Base-by-base conservation (phyloP, 129 eudicot species). In the Lonicera japonica region DNA sequence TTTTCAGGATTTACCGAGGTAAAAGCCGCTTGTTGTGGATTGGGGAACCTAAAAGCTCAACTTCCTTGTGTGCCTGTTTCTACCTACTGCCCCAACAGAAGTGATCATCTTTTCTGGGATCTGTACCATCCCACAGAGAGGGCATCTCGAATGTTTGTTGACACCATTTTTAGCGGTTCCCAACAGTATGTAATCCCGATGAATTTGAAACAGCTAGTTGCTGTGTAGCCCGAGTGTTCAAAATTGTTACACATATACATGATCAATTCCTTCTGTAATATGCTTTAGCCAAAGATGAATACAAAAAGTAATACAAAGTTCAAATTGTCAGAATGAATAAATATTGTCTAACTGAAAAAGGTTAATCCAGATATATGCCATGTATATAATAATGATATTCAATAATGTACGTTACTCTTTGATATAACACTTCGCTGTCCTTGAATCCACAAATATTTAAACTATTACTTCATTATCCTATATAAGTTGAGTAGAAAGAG, bases 1-100 rank as follows among this genome's bases (percentile, higher is more conserved):
- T 64, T 60, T 72, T 52, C 65, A 89, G 97, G 97, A 46, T 78
- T 89, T 55, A 82, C 69, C 0, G 97, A 89, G 78, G 76, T 75
- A 50, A 86, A 83, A 58, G 77, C 57, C 5, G 97, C 97, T 64
- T 89, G 97, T 56, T 89, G 95, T 65, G 97, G 97, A 10, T 75
- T 83, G 22, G 97, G 97, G 19, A 71, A 83, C 55, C 75, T 89
- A 64, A 80, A 75, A 15, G 90, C 97, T 5, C 64, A 77, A 50
- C 60, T 86, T 56, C 83, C 90, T 40, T 89, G 97, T 78, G 75
- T 76, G 18, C 95, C 97, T 11, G 48, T 89, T 41, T 73, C 97
- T 58, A 46, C 59, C 3, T 82, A 60, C 14, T 89, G 97, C 65
- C 21, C 78, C 24, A 80, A 82, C 70, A 72, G 97, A 65, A 78